phyloP scores from a whole-genome alignment of 495 filamentous ascomycete genomes.

The Letharia lupina region DNA sequence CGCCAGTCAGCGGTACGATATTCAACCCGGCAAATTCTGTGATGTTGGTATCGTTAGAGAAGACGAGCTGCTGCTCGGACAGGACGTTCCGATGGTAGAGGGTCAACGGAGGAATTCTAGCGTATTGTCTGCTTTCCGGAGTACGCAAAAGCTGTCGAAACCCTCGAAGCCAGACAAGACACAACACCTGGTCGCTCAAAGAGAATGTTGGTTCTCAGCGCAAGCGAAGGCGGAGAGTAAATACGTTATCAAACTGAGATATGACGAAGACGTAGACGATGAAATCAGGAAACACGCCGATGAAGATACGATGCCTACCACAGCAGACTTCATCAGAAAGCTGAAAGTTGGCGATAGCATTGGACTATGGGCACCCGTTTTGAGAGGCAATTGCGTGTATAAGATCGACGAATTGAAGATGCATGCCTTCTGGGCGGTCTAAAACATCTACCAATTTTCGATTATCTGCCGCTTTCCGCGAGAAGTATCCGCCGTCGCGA shows the following conservation, averaged over 20 bases:
- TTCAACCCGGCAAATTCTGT: not conserved
- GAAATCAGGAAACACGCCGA: not conserved
- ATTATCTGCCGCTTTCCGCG: not conserved
- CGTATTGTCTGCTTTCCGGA: not conserved
- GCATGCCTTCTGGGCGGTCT: constrained; percentile 1
- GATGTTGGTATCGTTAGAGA: constrained; percentile 1
- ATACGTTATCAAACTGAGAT: not conserved
- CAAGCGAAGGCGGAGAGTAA: not conserved
- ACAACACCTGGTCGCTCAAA: constrained; percentile 1
- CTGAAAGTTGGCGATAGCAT: not conserved
- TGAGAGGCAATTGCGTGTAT: not conserved
- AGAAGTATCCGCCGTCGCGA: not conserved
- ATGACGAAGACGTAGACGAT: not conserved
- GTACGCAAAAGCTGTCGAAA: not conserved
- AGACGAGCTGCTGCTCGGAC: not conserved
- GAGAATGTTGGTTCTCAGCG: not conserved
- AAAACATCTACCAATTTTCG: not conserved
- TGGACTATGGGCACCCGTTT: constrained; percentile 2
- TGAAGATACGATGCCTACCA: not conserved
- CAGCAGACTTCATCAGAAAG: not conserved
- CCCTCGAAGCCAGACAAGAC: not conserved
- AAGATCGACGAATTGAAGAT: not conserved
- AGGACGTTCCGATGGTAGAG: not conserved
- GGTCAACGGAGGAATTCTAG: not conserved
- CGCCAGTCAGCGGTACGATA: not conserved